These are phyloP conservation scores for Eucalyptus marginata DNA, from an alignment of 345 rosid genomes.

Conservation along the genomic window DNA sequence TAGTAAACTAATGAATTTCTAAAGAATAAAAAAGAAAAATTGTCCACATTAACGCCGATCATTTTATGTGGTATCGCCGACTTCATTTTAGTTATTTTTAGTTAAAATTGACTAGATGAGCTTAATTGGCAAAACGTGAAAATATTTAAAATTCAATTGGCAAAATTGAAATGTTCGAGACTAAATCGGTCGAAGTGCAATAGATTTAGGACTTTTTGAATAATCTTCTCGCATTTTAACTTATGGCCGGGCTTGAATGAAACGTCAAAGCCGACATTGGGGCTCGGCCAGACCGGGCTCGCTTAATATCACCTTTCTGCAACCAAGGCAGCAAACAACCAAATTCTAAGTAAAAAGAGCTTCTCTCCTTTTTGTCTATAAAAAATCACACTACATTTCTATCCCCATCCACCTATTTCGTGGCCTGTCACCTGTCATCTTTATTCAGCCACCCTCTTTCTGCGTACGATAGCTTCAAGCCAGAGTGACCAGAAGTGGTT, in stretches of 20 bases:
- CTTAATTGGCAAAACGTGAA: rapidly evolving
- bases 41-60: rapidly evolving
- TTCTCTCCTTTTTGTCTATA: neutral
- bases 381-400: neutral
- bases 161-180: no score
- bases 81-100: neutral
- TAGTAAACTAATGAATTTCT: no score
- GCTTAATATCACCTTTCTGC: neutral
- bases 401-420: neutral
- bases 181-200: rapidly evolving
- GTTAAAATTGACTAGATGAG: rapidly evolving
- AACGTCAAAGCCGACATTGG: neutral
- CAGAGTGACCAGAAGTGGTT: neutral
- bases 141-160: no score
- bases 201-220: rapidly evolving
- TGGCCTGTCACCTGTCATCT: neutral
- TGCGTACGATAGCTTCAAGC: neutral
- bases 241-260: neutral
- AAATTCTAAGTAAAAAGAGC: neutral
- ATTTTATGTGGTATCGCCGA: rapidly evolving
- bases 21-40: no score
- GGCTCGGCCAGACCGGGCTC: neutral
- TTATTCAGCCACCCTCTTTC: neutral
- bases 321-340: neutral
- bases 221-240: neutral